A percentile compares a stretch with the other conserved stretches of the same genome.
These are phyloP conservation scores for Candida adriatica DNA, from an alignment of 805 yeast species.

Conservation along the genomic window DNA sequence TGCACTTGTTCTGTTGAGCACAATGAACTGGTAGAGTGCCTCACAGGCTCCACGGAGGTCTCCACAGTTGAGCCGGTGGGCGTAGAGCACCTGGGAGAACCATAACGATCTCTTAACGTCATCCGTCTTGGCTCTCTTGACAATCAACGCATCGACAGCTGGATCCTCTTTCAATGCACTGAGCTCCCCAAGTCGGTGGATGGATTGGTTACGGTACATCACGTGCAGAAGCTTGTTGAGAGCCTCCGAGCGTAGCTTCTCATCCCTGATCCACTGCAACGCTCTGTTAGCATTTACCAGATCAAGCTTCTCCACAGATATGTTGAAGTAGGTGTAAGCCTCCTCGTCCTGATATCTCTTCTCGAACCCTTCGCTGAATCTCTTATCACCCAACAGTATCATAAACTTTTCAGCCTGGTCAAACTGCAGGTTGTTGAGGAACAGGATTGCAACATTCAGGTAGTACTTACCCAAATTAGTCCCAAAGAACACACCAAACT, in stretches of 20 bases:
- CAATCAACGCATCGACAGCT: conserved; percentile 36
- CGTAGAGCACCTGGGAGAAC: conserved; percentile 42
- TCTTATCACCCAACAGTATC: conserved; percentile 19
- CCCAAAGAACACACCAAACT: conserved; percentile 22
- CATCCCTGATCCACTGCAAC: conserved; percentile 19
- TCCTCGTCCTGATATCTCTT: conserved; percentile 18
- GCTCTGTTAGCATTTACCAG: conserved; percentile 30
- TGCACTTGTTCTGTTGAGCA: conserved; percentile 12
- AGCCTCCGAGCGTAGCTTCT: conserved; percentile 16
- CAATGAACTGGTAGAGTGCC: conserved; percentile 35
- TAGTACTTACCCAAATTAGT: conserved; percentile 30
- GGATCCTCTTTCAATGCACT: conserved; percentile 38
- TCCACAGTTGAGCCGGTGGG: conserved; percentile 43
- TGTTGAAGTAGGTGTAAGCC: conserved; percentile 19
- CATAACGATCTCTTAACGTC: conserved; percentile 30
- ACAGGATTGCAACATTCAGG: conserved; percentile 31
- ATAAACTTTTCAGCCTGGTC: conserved; percentile 31
- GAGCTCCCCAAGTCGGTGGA: conserved; percentile 32
- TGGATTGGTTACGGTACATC: conserved; percentile 33
- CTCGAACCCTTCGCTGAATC: conserved; percentile 17
- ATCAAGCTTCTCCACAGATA: conserved; percentile 25
- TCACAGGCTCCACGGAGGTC: conserved; percentile 44
- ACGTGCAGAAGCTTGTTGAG: conserved; percentile 31
- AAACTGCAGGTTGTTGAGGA: conserved; percentile 26
- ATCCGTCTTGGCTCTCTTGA: conserved; percentile 21